Evolutionary conservation across 2,329 filamentous ascomycete genomes (phyloP), one percentile per base, ranked within the genome.

Genomic region (Phialemonium atrogriseum): DNA sequence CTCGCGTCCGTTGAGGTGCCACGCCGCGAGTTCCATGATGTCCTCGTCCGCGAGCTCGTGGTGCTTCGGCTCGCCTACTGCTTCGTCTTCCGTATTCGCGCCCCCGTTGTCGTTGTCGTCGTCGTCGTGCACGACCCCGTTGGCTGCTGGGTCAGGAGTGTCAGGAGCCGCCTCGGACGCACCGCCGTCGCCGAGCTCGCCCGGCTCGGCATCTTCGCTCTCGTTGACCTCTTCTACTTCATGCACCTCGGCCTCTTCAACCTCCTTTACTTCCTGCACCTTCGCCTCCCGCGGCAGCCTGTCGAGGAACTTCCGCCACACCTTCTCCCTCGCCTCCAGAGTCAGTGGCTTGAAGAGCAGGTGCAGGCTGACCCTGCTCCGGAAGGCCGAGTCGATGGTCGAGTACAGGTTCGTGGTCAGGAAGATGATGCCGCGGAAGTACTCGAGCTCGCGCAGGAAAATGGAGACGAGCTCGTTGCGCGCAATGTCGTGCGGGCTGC

Each of bases 401-500:
- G 52, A 44, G 41, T 55, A 56, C 22, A 62, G 41, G 39, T 64
- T 66, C 12, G 60, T 63, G 2, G 60, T 65, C 31, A 66, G 44
- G 43, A 66, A 66, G 35, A 66, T 53, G 45, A 64, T 59, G 34
- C 62, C 61, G 14, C 54, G 48, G 37, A 54, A 66, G 43, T 64
- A 64, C 43, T 64, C 62, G 15, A 66, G 52, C 50, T 64, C 60
- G 13, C 59, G 54, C 14, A 66, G 48, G 39, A 68, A 66, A 38
- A 66, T 64, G 32, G 58, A 61, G 5, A 67, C 62, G 4, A 71
- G 51, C 28, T 61, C 65, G 44, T 72, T 72, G 11, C 65, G 56
- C 23, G 53, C 51, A 10, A 71, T 56, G 39, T 71, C 60, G 23
- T 55, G 53, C 23, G 56, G 55, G 32, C 62, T 52, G 5, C 68